phyloP scores from a whole-genome alignment of 2,329 filamentous ascomycete genomes.

The Fusarium neocosmosporiellum region DNA sequence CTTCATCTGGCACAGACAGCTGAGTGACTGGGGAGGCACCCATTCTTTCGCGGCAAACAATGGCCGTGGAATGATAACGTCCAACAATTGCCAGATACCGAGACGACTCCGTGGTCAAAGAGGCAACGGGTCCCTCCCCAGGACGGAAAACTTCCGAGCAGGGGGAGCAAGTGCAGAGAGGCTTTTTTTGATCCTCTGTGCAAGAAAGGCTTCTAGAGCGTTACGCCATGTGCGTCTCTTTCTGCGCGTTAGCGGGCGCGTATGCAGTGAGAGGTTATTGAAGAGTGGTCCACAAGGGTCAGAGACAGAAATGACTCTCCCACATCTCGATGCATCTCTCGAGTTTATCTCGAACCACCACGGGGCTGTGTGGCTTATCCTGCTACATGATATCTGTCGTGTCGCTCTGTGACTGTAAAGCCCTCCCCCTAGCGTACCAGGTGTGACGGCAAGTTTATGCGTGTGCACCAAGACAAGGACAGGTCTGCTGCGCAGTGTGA shows the following conservation, averaged over 20 bases:
- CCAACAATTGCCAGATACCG: slow-evolving; percentile 11
- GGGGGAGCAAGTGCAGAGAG: slow-evolving; percentile 3
- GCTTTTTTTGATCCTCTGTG: background rate
- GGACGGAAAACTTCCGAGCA: background rate
- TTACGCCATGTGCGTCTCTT: background rate
- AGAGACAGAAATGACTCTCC: background rate
- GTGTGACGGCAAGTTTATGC: background rate
- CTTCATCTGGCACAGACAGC: background rate
- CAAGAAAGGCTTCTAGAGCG: slow-evolving; percentile 7
- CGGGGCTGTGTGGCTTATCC: background rate
- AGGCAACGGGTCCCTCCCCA: background rate
- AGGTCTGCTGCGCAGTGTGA: background rate
- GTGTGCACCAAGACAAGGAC: background rate
- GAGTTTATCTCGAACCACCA: background rate
- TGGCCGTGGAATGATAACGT: slow-evolving; percentile 4
- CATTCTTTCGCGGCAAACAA: background rate
- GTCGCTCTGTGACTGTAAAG: background rate
- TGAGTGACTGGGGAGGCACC: background rate
- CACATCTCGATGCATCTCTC: background rate
- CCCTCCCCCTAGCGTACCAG: background rate
- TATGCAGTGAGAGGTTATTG: background rate
- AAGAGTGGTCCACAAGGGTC: background rate
- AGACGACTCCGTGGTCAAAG: slow-evolving; percentile 19
- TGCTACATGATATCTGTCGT: background rate
- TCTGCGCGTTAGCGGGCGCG: background rate